Evolutionary conservation across 139 green algal species (phyloP), one percentile per base, ranked within the genome.

Genomic region (Chlamydomonas schloesseri): DNA sequence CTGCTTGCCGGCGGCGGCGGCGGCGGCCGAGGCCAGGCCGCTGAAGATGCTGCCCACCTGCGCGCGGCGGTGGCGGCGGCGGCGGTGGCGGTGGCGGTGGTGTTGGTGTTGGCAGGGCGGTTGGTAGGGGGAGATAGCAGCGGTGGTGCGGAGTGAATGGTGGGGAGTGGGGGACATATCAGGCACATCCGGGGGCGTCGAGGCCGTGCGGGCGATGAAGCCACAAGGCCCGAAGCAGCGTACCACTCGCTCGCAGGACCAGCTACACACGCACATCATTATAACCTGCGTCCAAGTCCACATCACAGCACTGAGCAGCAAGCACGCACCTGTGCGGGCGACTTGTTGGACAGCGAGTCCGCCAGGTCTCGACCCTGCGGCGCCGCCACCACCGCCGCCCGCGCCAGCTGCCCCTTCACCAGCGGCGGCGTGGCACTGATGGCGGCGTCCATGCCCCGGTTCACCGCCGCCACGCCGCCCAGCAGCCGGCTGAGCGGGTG

Each of bases 381-480:
- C 17, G 79, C n/a, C 26, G 31, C 46, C n/a, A 34, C 79, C 46
- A 85, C 64, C 9, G 79, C 79, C 5, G 79, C 79, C 20, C 79
- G 79, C 70, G 79, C 79, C 65, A 85, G 79, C 50, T 85, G 79
- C 18, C 79, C 79, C 68, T 85, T 85, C 18, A 88, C 68, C 62
- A 83, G 73, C 65, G 67, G 64, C 34, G 73, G 84, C 29, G 73
- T 88, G 46, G 64, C 50, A 50, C 36, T 50, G 42, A 88, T 82
- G 65, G 78, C 67, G 55, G 18, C 34, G 73, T 88, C 84, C 84
- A 88, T 88, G 65, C 62, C 46, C 23, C 50, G 36, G 65, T 88
- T 88, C 31, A 83, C 15, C 14, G 20, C 34, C 11, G 57, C 20
- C 46, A 84, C 50, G 33, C 60, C 84, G 20, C 71, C 29, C 50